A percentile compares a stretch with the other conserved stretches of the same genome.
These are phyloP conservation scores for Cryptosporidium muris DNA, from an alignment of 169 alveolate genomes.

Conservation along the genomic window DNA sequence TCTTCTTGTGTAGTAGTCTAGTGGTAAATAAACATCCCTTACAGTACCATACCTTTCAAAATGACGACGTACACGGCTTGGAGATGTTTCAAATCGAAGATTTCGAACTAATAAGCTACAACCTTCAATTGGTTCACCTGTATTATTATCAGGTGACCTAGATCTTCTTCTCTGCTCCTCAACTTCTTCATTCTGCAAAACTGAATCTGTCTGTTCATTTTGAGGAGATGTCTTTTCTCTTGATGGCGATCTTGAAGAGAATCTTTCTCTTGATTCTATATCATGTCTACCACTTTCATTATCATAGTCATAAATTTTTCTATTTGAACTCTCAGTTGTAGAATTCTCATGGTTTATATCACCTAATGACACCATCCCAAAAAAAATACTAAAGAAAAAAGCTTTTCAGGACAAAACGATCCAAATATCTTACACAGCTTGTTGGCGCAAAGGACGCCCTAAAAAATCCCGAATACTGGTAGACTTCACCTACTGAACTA, in stretches of 20 bases:
- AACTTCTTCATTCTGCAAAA: background rate
- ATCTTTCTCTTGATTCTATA: constrained; percentile 14
- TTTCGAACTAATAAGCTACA: constrained; percentile 83
- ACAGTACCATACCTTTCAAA: constrained; percentile 86
- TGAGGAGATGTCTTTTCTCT: constrained; percentile 23
- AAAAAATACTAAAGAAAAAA: background rate
- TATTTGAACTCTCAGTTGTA: constrained; percentile 37
- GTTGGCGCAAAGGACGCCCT: no score
- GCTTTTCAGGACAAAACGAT: background rate
- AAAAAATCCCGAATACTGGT: no score
- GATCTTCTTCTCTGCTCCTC: constrained; percentile 15
- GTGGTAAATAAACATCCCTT: constrained; percentile 90
- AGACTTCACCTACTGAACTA: no score
- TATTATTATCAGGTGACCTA: constrained; percentile 18
- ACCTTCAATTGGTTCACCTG: constrained; percentile 75
- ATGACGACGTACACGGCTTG: constrained; percentile 81
- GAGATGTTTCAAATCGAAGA: constrained; percentile 83
- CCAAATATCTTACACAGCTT: no score
- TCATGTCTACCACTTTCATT: constrained; percentile 34
- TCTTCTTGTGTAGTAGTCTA: constrained; percentile 86
- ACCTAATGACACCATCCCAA: constrained; percentile 22
- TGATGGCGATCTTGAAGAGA: constrained; percentile 40
- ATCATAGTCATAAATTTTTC: constrained; percentile 30
- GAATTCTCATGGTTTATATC: constrained; percentile 34
- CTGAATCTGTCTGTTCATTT: constrained; percentile 21